These are phyloP conservation scores for Wolfiporia cocos DNA, from an alignment of 1,284 basidiomycete species.

Conservation along the genomic window DNA sequence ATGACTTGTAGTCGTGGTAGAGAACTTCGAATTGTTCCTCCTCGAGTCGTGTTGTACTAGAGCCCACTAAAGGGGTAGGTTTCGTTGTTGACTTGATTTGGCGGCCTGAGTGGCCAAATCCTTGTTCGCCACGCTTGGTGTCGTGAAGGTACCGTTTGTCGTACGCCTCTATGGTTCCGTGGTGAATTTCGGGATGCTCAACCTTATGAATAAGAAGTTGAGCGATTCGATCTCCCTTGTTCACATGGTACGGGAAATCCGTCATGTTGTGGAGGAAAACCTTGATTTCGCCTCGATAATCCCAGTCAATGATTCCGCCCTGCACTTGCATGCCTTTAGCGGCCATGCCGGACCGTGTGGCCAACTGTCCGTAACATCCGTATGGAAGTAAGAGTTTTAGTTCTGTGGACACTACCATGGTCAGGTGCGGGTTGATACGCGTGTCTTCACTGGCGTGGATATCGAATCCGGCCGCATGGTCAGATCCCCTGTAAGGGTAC, in stretches of 20 bases:
- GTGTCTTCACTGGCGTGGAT: not conserved
- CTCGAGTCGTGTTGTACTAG: too few relatives aligned
- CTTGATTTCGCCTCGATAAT: not conserved
- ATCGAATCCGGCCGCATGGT: not conserved
- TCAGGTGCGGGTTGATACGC: not conserved
- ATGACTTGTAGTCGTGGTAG: too few relatives aligned
- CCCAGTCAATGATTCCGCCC: not conserved
- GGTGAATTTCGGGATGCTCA: too few relatives aligned
- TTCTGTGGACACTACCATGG: not conserved
- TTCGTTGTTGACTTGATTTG: too few relatives aligned
- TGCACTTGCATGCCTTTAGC: not conserved
- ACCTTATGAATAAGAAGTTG: too few relatives aligned
- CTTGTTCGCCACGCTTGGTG: not conserved
- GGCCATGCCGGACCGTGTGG: not conserved
- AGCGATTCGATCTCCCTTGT: not conserved
- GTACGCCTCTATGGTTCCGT: too few relatives aligned
- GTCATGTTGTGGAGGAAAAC: not conserved
- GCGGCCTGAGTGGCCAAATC: not conserved
- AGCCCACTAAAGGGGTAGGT: too few relatives aligned
- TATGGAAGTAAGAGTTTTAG: not conserved
- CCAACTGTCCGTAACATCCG: not conserved
- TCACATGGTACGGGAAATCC: not conserved
- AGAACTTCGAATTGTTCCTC: too few relatives aligned
- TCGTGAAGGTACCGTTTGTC: too few relatives aligned
- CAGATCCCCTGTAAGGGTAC: not conserved